Evolutionary conservation across 2,329 filamentous ascomycete species (phyloP).

Genomic region (Aspergillus persii): DNA sequence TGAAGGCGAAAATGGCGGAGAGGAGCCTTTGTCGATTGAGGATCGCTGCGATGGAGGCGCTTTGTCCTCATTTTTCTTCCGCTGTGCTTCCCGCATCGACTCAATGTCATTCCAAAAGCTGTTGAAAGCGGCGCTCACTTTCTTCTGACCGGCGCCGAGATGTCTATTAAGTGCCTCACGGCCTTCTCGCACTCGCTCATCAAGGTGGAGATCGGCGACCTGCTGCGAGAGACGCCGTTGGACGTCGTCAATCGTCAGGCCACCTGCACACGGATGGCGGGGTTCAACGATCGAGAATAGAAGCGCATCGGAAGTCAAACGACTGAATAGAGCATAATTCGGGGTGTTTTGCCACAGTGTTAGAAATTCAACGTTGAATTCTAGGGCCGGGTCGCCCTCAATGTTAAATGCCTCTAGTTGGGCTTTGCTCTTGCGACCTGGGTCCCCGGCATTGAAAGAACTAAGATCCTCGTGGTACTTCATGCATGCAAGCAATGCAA

Average conservation of each 20-base stretch:
- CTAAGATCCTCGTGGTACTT: conserved; percentile 78
- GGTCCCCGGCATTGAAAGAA: conserved; percentile 46
- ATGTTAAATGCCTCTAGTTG: conserved; percentile 59
- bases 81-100: conserved; percentile 69
- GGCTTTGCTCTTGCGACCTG: conserved; percentile 38
- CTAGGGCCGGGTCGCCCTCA: conserved; percentile 78
- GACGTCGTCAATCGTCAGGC: conserved; percentile 89
- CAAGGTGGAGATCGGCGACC: conserved; percentile 88
- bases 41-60: conserved; percentile 28
- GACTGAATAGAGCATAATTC: conserved; percentile 87
- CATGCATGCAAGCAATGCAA: conserved; percentile 80
- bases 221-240: conserved; percentile 87
- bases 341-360: conserved; percentile 84
- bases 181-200: conserved; percentile 81
- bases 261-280: conserved; percentile 87
- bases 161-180: conserved; percentile 85
- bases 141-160: conserved; percentile 81
- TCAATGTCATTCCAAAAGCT: conserved; percentile 91
- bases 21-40: conserved; percentile 27
- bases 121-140: conserved; percentile 82
- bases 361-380: conserved; percentile 83
- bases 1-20: conserved; percentile 26
- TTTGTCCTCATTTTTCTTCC: conserved; percentile 48
- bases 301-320: conserved; percentile 71
- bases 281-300: conserved; percentile 94